A percentile compares a stretch with the other conserved stretches of the same genome.
Conservation (phyloP, 192 early-diverging fungal species). For the Linnemannia elongata region DNA sequence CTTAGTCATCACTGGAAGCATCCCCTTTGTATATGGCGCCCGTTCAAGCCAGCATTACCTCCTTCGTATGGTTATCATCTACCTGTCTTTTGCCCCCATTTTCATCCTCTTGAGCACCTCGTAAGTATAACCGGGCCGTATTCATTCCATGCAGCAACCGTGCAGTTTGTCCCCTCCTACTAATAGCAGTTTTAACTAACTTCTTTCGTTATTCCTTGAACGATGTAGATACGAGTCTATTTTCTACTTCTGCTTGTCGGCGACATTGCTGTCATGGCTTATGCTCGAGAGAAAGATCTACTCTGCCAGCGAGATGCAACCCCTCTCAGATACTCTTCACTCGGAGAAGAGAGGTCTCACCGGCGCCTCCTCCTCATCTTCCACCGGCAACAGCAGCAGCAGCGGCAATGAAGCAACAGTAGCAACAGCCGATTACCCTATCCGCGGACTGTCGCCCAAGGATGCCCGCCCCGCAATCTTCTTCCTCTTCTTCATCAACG, state of each 20-base stretch:
- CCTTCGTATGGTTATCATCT: conserved; percentile 84
- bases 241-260: conserved; percentile 89
- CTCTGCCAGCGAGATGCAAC: conserved; percentile 40
- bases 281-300: conserved; percentile 76
- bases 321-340: conserved; percentile 36
- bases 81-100: conserved; percentile 87
- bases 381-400: background rate
- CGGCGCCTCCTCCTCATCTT: background rate
- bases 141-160: background rate
- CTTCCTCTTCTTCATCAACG: conserved; percentile 92
- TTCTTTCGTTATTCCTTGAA: background rate
- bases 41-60: conserved; percentile 79
- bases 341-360: conserved; percentile 5
- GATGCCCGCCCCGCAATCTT: conserved; percentile 76
- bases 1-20: conserved; percentile 63
- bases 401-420: background rate
- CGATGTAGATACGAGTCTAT: conserved; percentile 77
- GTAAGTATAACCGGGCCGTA: conserved; percentile 9
- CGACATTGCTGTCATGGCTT: conserved; percentile 82
- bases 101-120: conserved; percentile 92
- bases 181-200: background rate
- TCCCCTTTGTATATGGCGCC: conserved; percentile 75
- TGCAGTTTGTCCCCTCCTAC: background rate
- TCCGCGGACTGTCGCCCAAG: conserved; percentile 62
- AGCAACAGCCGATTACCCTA: conserved; percentile 28